These are phyloP conservation scores for Lodderomyces metapsilosis DNA, from an alignment of 1,139 yeast species.

Conservation along the genomic window DNA sequence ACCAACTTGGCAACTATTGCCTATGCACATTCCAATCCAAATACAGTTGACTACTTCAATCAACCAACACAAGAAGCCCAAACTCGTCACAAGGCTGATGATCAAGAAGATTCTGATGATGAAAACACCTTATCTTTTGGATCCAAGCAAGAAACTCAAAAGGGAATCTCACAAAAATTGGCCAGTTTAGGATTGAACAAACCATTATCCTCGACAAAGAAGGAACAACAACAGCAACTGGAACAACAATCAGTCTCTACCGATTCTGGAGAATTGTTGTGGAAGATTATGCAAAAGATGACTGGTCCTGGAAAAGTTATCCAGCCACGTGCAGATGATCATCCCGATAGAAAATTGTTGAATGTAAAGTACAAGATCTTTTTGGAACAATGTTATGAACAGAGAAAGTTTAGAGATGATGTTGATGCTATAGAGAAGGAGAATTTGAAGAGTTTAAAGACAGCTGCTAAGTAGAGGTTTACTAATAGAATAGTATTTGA, in stretches of 20 bases:
- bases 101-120: constrained; percentile 40
- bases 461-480: constrained; percentile 6
- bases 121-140: constrained; percentile 58
- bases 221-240: neutral
- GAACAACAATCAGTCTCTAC: neutral
- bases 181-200: constrained; percentile 32
- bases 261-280: constrained; percentile 53
- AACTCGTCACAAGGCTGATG: constrained; percentile 14
- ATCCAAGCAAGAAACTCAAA: constrained; percentile 51
- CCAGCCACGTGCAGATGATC: constrained; percentile 54
- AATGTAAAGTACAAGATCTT: constrained; percentile 78
- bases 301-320: constrained; percentile 84
- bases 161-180: constrained; percentile 44
- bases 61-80: constrained; percentile 22
- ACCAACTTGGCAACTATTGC: constrained; percentile 58
- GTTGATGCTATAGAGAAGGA: constrained; percentile 59
- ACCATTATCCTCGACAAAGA: constrained; percentile 28
- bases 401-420: constrained; percentile 67
- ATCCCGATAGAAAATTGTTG: constrained; percentile 69
- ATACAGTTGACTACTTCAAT: constrained; percentile 47
- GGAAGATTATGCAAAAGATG: constrained; percentile 83
- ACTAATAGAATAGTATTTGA: neutral
- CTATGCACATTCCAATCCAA: constrained; percentile 38
- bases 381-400: constrained; percentile 82
- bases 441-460: constrained; percentile 17